Percentiles rank a stretch among this genome's conserved stretches.
These are phyloP conservation scores for Schrenkiella parvula DNA, from an alignment of 345 rosid species.

Conservation along the genomic window DNA sequence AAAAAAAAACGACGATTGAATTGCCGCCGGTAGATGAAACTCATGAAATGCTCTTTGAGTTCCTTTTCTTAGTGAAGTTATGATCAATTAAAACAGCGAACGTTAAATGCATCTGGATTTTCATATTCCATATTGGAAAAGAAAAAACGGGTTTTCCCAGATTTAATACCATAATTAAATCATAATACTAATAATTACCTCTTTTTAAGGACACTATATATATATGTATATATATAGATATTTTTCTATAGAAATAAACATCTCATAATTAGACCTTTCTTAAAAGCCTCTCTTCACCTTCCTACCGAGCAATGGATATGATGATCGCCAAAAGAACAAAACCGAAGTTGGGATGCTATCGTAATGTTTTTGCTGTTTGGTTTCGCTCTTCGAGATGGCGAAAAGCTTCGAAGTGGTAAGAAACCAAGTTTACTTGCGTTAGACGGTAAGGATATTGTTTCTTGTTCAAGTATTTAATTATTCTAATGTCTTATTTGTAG, in stretches of 20 bases:
- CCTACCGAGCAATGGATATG: neutral
- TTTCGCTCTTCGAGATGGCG: constrained; percentile 15
- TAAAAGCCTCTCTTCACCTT: constrained; percentile 11
- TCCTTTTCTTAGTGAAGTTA: neutral
- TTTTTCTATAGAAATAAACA: neutral
- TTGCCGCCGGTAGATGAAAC: constrained; percentile 3
- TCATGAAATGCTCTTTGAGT: neutral
- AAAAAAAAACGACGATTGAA: neutral
- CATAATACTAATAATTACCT: neutral
- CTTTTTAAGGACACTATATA: neutral
- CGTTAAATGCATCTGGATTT: constrained; percentile 5
- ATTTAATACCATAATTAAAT: constrained; percentile 3
- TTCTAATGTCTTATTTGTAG: constrained; percentile 13
- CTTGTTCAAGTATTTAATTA: neutral
- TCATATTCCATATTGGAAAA: constrained; percentile 17
- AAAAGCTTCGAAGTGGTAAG: constrained; percentile 28
- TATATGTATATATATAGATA: too few relatives aligned
- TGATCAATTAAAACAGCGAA: neutral
- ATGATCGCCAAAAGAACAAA: neutral
- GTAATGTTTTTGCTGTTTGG: neutral
- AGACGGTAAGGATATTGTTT: neutral
- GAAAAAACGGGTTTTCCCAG: neutral
- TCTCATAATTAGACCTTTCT: neutral
- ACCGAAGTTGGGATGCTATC: neutral
- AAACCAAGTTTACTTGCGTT: neutral